Evolutionary conservation across 306 rosid species (phyloP).

Genomic region (Sesbania bispinosa): DNA sequence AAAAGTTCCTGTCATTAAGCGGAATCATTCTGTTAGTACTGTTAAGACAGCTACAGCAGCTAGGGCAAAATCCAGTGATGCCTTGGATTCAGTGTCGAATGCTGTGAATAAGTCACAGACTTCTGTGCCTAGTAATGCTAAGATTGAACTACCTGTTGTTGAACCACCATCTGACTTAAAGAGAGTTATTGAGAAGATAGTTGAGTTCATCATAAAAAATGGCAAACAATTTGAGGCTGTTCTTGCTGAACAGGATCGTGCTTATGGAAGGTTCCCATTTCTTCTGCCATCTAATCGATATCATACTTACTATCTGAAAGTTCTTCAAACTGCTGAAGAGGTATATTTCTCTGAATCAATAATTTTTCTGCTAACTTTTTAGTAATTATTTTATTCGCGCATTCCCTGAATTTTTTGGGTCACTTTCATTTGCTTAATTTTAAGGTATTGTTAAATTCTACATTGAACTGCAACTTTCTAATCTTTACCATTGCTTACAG

Average conservation of each 20-base stretch:
- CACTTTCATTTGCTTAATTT: not conserved
- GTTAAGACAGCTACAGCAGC: constrained; percentile 40
- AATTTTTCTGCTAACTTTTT: not conserved
- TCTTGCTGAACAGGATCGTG: constrained; percentile 73
- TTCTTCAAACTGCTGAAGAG: constrained; percentile 58
- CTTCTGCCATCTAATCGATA: constrained; percentile 71
- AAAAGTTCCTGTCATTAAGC: constrained; percentile 55
- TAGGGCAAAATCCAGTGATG: constrained; percentile 39
- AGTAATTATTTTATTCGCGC: not conserved
- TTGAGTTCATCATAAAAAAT: constrained; percentile 69
- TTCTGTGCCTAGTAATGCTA: constrained; percentile 33
- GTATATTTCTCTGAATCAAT: constrained; percentile 39
- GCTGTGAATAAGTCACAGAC: constrained; percentile 35
- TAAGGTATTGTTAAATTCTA: constrained; percentile 2
- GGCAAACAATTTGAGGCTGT: constrained; percentile 76
- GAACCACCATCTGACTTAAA: constrained; percentile 76
- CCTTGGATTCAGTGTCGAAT: constrained; percentile 22
- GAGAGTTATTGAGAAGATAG: constrained; percentile 76
- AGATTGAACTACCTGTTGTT: constrained; percentile 58
- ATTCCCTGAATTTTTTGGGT: not conserved
- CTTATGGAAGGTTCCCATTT: constrained; percentile 80
- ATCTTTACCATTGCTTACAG: constrained; percentile 34
- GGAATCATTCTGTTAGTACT: constrained; percentile 47
- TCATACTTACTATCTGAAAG: constrained; percentile 64
- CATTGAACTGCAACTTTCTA: constrained; percentile 16